Evolutionary conservation across 805 yeast genomes (phyloP), one percentile per base, ranked within the genome.

Genomic region (Komagataella pastoris): DNA sequence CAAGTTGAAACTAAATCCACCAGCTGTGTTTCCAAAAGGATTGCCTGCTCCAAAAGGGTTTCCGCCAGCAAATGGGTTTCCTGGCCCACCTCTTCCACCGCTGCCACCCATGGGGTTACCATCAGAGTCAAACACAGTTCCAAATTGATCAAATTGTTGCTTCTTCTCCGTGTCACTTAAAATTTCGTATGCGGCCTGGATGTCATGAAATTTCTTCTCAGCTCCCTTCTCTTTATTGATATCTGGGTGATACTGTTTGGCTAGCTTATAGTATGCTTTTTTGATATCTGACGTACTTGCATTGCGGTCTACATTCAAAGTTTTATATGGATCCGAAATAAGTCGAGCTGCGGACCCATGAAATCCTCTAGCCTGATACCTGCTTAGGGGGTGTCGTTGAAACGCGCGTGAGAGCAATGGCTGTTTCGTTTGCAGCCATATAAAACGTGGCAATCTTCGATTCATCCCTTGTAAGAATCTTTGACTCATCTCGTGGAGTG

Each of bases 221-320:
- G 98, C 93, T 17, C 78, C 91, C 23, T 79, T 77, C 56, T 87
- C 97, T 67, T 91, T 93, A 67, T 91, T 93, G 47, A 93, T 87
- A 70, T 93, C 99, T 0, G 99, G 99, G 67, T 93, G 99, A 66
- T 73, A 89, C 65, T 91, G 79, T 67, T 93, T 93, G 14, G 97
- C 99, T 56, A 93, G 72, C 61, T 88, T 84, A 65, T 89, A 89
- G 70, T 93, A 93, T 2, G 96, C 91, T 67, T 90, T 90, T 67
- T 93, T 93, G 68, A 93, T 93, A 18, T 89, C 95, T n/a, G 87
- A 76, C 6, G 83, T 70, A 12, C 83, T 75, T 0, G 99, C 93
- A 50, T 63, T 64, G 55, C 77, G 78, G 24, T 76, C 78, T 24
- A 93, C 87, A 3, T 98, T 98, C 47, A 93, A 70, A 0, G 81